These are phyloP conservation scores for Boletellus ananas DNA, from an alignment of 768 basidiomycete species.

Conservation along the genomic window DNA sequence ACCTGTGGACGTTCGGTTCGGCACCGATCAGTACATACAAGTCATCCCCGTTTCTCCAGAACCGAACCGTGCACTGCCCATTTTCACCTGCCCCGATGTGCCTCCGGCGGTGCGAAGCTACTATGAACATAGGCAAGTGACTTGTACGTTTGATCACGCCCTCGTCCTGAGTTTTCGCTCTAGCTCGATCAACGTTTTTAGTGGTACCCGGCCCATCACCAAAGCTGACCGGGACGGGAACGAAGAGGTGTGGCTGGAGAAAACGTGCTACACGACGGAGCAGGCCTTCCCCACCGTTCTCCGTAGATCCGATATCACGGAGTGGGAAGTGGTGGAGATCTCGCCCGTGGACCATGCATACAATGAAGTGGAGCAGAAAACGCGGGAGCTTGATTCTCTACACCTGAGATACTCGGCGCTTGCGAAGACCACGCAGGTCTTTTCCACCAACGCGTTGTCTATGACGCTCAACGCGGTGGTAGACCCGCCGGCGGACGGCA, in stretches of 20 bases:
- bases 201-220: conserved; percentile 64
- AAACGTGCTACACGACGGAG: conserved; percentile 82
- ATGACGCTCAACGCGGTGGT: conserved; percentile 87
- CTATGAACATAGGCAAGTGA: conserved; percentile 75
- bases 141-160: neutral
- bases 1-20: conserved; percentile 73
- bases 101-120: conserved; percentile 76
- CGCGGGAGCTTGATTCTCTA: conserved; percentile 68
- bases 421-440: conserved; percentile 67
- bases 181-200: conserved; percentile 83
- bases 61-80: conserved; percentile 68
- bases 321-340: conserved; percentile 65
- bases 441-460: conserved; percentile 76
- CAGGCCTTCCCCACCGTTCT: conserved; percentile 90
- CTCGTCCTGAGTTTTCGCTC: conserved; percentile 2
- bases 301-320: conserved; percentile 81
- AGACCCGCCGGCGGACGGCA: conserved; percentile 73
- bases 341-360: conserved; percentile 85
- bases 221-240: conserved; percentile 60
- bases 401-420: conserved; percentile 72
- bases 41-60: conserved; percentile 84
- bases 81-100: conserved; percentile 85
- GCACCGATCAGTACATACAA: conserved; percentile 82
- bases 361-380: conserved; percentile 75
- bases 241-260: conserved; percentile 84